Evolutionary conservation across 352 stramenopile genomes (phyloP), one percentile per base, ranked within the genome.

Genomic region (Hyaloperonospora arabidopsidis): DNA sequence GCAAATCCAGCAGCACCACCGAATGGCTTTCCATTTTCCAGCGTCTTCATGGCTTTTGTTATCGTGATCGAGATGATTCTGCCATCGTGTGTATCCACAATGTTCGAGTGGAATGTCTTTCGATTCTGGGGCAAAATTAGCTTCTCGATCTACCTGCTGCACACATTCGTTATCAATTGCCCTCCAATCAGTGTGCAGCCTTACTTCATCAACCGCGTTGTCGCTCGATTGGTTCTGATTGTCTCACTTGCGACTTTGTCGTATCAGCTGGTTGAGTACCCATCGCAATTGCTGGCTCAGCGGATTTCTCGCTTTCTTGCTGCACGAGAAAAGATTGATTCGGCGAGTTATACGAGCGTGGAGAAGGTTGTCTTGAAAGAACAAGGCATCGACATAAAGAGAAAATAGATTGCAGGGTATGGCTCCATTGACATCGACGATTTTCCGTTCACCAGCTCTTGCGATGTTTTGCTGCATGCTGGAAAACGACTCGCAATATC

Each of bases 241-340:
- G 7, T 8, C 25, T 3, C 25, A 22, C 49, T 83, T 6, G 57
- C 65, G 22, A 72, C 71, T 0, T 35, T 52, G 22, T 65, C 59
- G 1, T 83, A 76, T 48, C 52, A 71, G 14, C 5, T 72, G 12
- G 25, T 86, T 25, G 72, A 86, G 63, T 66, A 71, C 40, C 72
- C 72, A 39, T 80, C 70, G 2, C 75, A 80, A 43, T 29, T 65
- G 10, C 17, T 80, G 10, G 72, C 72, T 11, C 54, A 56, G n/a
- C 49, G 57, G 18, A 66, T 86, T 29, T 65, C 61, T 39, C 55
- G 56, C 15, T 60, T 57, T 48, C 56, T 68, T 22, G 48, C 55
- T 45, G 50, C 55, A 48, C 39, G 49, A 48, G 61, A 61, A 51
- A 36, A 53, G 13, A 57, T 36, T 22, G 36, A 36, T 6, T 43